Percentiles rank a stretch among this genome's conserved stretches.
Conservation (phyloP, 768 basidiomycete genomes). For the Daedaleopsis sinensis region DNA sequence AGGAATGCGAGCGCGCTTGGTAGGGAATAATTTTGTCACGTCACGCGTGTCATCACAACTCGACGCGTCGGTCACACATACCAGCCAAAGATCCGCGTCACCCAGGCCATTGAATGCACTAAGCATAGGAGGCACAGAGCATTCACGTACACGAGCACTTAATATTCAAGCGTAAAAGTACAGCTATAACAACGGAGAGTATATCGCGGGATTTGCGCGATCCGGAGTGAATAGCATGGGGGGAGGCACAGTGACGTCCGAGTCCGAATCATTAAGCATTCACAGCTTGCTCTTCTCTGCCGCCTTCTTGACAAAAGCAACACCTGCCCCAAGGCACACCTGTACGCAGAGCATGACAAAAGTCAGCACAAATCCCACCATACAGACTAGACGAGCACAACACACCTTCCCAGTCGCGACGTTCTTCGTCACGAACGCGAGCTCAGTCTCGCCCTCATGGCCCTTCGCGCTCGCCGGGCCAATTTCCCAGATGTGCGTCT, state of each 20-base stretch:
- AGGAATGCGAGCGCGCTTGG: not conserved
- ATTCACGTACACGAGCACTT: too few species aligned
- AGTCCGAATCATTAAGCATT: too few species aligned
- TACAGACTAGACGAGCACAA: not conserved
- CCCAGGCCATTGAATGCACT: not conserved
- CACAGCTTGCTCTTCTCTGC: conserved; percentile 46
- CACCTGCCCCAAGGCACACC: conserved; percentile 60
- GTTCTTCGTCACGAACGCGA: conserved; percentile 44
- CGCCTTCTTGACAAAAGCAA: conserved; percentile 63
- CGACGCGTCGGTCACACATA: not conserved
- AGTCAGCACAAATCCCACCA: not conserved
- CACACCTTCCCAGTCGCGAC: conserved; percentile 42
- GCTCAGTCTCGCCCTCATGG: conserved; percentile 38
- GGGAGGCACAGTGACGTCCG: too few species aligned
- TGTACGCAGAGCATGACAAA: conserved; percentile 19
- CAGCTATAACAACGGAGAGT: not conserved
- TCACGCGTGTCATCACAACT: not conserved
- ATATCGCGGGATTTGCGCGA: not conserved
- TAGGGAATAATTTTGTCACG: not conserved
- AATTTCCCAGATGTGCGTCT: conserved; percentile 81
- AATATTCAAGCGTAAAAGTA: too few species aligned
- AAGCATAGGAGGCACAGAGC: not conserved
- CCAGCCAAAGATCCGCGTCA: too few species aligned
- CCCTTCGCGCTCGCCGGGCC: conserved; percentile 40
- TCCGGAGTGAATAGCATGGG: too few species aligned